Percentiles rank a stretch among this genome's conserved stretches.
Evolutionary conservation across 73 alveolate genomes (phyloP).

Genomic region (Breviolum minutum): DNA sequence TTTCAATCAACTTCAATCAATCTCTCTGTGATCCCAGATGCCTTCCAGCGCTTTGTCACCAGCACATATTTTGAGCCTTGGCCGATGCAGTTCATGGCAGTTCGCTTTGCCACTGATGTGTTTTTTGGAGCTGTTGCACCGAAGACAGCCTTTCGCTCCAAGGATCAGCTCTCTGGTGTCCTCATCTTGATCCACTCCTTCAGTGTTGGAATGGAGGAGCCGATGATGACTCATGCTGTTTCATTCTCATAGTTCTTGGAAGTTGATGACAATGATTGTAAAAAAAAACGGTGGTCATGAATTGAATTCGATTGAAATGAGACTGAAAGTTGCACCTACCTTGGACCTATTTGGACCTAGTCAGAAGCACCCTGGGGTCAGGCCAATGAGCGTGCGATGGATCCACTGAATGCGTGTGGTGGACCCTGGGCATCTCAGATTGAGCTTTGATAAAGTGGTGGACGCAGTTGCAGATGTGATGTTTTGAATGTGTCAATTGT

Average conservation of each 20-base stretch:
- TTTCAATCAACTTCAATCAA: too few species aligned
- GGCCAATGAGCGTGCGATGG: conserved; percentile 33
- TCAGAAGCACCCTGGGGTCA: background rate
- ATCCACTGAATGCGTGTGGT: conserved; percentile 29
- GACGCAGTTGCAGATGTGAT: background rate
- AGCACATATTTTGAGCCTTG: conserved; percentile 17
- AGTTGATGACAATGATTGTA: too few species aligned
- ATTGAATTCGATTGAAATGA: too few species aligned
- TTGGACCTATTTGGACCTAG: too few species aligned
- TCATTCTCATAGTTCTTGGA: background rate
- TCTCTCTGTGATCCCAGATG: background rate
- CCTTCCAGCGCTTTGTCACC: conserved; percentile 22
- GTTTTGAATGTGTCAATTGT: background rate
- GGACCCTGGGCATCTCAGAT: background rate
- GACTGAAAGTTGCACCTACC: too few species aligned
- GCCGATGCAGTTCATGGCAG: background rate
- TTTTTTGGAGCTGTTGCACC: background rate
- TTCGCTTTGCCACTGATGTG: background rate
- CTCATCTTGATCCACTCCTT: conserved; percentile 65
- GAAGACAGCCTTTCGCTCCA: background rate
- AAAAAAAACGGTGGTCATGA: too few species aligned
- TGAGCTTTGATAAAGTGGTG: background rate
- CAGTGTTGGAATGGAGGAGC: conserved; percentile 75
- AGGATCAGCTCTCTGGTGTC: conserved; percentile 71
- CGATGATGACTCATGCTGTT: background rate